A percentile compares a stretch with the other conserved stretches of the same genome.
These are phyloP conservation scores for Pseudogymnoascus sp. DNA, from an alignment of 2,329 filamentous ascomycete species.

Conservation along the genomic window DNA sequence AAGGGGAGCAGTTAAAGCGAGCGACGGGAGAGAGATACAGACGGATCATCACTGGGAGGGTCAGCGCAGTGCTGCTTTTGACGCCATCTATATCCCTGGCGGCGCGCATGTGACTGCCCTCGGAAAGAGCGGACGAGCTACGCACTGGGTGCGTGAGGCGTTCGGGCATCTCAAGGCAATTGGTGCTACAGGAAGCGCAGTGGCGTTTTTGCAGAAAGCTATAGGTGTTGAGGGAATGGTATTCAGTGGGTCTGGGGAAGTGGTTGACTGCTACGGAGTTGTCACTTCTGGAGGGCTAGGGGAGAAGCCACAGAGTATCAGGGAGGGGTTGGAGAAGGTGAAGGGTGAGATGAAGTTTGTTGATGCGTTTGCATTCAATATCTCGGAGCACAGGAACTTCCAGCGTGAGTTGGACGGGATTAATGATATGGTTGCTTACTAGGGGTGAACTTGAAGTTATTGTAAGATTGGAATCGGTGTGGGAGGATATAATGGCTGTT, in stretches of 20 bases:
- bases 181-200: slow-evolving; percentile 65
- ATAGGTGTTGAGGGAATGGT: slow-evolving; percentile 39
- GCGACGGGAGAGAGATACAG: slow-evolving; percentile 41
- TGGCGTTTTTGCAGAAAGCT: slow-evolving; percentile 50
- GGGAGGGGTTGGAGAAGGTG: slow-evolving; percentile 40
- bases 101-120: slow-evolving; percentile 58
- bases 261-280: slow-evolving; percentile 67
- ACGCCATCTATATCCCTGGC: slow-evolving; percentile 69
- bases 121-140: slow-evolving; percentile 59
- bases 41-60: slow-evolving; percentile 76
- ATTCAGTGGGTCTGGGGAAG: slow-evolving; percentile 34
- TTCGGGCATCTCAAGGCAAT: slow-evolving; percentile 78
- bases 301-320: slow-evolving; percentile 47
- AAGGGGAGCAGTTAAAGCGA: slow-evolving; percentile 53
- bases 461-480: neutral
- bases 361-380: slow-evolving; percentile 60
- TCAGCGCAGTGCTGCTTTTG: slow-evolving; percentile 73
- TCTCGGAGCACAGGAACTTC: slow-evolving; percentile 68
- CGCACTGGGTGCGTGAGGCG: slow-evolving; percentile 72
- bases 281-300: slow-evolving; percentile 52
- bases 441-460: slow-evolving; percentile 20
- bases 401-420: slow-evolving; percentile 66
- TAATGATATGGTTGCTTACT: slow-evolving; percentile 60
- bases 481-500: neutral
- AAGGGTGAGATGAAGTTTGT: slow-evolving; percentile 64